Evolutionary conservation across 768 basidiomycete genomes (phyloP).

Genomic region (Mycena chlorophos): DNA sequence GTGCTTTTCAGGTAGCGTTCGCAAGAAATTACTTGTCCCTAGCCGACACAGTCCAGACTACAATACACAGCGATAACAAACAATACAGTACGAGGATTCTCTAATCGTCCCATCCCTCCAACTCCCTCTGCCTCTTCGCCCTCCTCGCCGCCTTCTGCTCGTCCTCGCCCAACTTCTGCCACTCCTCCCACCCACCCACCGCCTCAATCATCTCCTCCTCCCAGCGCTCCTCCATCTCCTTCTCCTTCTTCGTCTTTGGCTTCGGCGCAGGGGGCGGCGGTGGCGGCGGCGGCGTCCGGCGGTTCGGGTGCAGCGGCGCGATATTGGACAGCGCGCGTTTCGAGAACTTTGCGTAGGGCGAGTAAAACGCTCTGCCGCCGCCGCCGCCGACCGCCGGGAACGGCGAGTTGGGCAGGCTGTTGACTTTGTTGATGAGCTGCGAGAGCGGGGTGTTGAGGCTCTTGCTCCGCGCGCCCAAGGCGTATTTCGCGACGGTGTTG

Average conservation of each 20-base stretch:
- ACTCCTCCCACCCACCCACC: constrained; percentile 65
- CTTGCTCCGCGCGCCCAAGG: constrained; percentile 50
- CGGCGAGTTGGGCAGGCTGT: constrained; percentile 65
- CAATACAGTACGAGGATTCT: not conserved
- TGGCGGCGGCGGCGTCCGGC: constrained; percentile 72
- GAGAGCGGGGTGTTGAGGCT: constrained; percentile 69
- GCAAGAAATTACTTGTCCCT: too few species aligned
- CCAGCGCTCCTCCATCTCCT: constrained; percentile 75
- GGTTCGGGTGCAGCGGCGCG: constrained; percentile 74
- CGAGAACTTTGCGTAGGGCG: constrained; percentile 66
- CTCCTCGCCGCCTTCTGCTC: constrained; percentile 56
- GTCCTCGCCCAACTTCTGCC: constrained; percentile 48
- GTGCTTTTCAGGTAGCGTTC: too few species aligned
- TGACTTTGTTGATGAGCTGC: constrained; percentile 73
- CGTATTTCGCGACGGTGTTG: constrained; percentile 36
- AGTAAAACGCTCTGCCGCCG: too few species aligned
- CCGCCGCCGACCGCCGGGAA: constrained; percentile 44
- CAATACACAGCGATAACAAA: not conserved
- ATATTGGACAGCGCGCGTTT: constrained; percentile 63
- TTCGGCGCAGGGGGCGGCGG: constrained; percentile 67
- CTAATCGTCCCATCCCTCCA: constrained; percentile 58
- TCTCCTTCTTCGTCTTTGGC: constrained; percentile 80
- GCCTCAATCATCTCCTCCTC: constrained; percentile 77
- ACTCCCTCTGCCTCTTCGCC: constrained; percentile 63
- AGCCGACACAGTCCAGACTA: too few species aligned